Percentiles rank a stretch among this genome's conserved stretches.
phyloP scores from a whole-genome alignment of 768 basidiomycete species.

The Suillus americanus region DNA sequence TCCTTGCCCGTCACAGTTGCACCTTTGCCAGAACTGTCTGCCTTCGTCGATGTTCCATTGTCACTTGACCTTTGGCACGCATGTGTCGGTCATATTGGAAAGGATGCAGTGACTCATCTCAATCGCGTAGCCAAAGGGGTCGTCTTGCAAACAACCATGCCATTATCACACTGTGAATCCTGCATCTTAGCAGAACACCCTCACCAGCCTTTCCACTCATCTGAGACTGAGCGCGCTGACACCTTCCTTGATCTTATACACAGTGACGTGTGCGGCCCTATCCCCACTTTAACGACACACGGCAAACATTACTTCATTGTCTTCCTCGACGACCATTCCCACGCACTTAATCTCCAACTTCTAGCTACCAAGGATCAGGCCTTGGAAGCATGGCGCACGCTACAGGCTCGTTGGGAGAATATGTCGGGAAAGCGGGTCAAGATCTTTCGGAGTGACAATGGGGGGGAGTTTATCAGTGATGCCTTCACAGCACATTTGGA shows the following conservation, averaged over 20 bases:
- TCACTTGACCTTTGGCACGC: not conserved
- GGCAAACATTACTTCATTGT: conserved; percentile 11
- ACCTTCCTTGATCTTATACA: too few species aligned
- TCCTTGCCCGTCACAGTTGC: not conserved
- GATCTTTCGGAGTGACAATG: not conserved
- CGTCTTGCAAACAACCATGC: accelerated
- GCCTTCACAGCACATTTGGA: accelerated
- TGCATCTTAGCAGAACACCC: not conserved
- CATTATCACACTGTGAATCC: not conserved
- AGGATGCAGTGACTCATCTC: not conserved
- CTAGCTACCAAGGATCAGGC: not conserved
- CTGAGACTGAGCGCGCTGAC: not conserved
- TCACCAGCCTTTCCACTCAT: not conserved
- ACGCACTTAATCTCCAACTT: conserved; percentile 13
- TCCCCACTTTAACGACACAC: conserved; percentile 2
- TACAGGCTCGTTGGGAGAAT: not conserved
- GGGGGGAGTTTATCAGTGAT: not conserved
- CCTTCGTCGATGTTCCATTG: not conserved
- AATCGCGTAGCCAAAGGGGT: not conserved
- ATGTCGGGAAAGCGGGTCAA: not conserved
- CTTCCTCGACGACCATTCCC: conserved; percentile 12
- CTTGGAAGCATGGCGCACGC: too few species aligned
- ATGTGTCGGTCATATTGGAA: not conserved
- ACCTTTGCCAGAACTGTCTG: not conserved
- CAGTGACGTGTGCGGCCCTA: too few species aligned